Base-by-base conservation (phyloP, 2,329 filamentous ascomycete species). In the Achaetomium macrosporum region DNA sequence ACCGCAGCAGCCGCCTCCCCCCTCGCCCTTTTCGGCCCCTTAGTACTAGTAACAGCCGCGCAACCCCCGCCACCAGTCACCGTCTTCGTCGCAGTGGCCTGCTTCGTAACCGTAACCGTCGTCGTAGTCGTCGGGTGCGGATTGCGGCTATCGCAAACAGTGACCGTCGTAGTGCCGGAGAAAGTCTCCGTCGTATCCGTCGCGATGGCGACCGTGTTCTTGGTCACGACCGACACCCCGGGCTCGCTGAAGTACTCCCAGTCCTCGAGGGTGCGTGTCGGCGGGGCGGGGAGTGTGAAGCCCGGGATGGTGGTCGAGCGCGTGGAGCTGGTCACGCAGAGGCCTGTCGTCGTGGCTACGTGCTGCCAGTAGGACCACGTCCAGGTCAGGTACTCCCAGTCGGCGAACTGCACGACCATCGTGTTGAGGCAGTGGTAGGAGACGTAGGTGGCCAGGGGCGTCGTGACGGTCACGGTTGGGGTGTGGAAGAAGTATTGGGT, bases 361-460 rank as follows among this genome's bases (percentile, higher is more conserved):
- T 51, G 19, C 37, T 35, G 29, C 46, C 46, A 53, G 37, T 20
- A 3, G 11, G 37, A 40, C 41, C 37, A 57, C 3, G 53, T 55
- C 30, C 40, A 57, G 15, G 55, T 55, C 13, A 54, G 37, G 45
- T 49, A 31, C 9, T 46, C 45, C 43, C 53, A 47, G 30, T 42
- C 25, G 42, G 29, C 12, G 40, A 50, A 53, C 16, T 51, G 48
- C 2, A 57, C 49, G 0, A 57, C 47, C 29, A 57, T 9, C 4
- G 55, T 57, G 42, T 55, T 57, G 49, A 44, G 37, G 50, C 55
- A 57, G 47, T 57, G 50, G 29, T 44, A 41, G 4, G 45, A 53
- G 2, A 55, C 29, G 31, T 42, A 30, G 1, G 52, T 53, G 1
- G 36, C 43, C 1, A 15, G 20, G 1, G 48, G 50, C 2, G 49